Conservation (phyloP, 768 basidiomycete species). For the Mycena polygramma region DNA sequence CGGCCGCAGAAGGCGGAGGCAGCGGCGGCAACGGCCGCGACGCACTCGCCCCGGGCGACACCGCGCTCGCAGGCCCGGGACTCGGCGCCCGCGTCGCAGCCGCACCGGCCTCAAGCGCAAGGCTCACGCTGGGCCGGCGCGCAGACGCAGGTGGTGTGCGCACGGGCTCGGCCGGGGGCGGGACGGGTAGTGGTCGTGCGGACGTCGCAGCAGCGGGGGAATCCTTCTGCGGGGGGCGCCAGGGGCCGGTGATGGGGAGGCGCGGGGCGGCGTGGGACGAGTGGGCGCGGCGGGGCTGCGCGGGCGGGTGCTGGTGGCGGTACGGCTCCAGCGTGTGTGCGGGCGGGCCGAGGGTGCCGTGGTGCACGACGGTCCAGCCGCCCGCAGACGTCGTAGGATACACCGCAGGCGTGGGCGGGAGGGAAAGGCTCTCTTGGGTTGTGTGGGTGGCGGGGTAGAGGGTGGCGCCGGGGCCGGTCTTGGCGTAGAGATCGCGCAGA, state of each 20-base stretch:
- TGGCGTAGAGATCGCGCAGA: background rate
- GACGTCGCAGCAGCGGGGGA: too few species aligned
- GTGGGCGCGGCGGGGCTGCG: conserved; percentile 7
- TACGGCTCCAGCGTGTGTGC: conserved; percentile 8
- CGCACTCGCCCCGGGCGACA: background rate
- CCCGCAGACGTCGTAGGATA: conserved; percentile 27
- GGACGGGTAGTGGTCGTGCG: conserved; percentile 26
- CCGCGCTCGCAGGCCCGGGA: background rate
- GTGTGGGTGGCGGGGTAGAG: too few species aligned
- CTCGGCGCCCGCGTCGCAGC: background rate
- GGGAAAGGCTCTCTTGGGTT: background rate
- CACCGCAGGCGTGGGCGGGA: background rate
- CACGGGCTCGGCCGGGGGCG: conserved; percentile 33
- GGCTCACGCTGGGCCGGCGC: conserved; percentile 26
- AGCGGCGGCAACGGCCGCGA: conserved; percentile 12
- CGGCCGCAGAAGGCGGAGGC: conserved; percentile 1
- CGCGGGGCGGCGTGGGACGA: conserved; percentile 4
- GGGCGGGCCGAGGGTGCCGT: conserved; percentile 34
- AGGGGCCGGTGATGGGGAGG: conserved; percentile 24
- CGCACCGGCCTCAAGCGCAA: background rate
- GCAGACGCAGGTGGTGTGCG: background rate
- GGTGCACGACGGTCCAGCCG: conserved; percentile 37
- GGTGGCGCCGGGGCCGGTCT: background rate
- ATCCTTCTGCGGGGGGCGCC: background rate
- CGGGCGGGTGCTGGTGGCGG: conserved; percentile 1